A percentile compares a stretch with the other conserved stretches of the same genome.
Evolutionary conservation across 192 early-diverging fungal genomes (phyloP).

Genomic region (Podila minutissima): DNA sequence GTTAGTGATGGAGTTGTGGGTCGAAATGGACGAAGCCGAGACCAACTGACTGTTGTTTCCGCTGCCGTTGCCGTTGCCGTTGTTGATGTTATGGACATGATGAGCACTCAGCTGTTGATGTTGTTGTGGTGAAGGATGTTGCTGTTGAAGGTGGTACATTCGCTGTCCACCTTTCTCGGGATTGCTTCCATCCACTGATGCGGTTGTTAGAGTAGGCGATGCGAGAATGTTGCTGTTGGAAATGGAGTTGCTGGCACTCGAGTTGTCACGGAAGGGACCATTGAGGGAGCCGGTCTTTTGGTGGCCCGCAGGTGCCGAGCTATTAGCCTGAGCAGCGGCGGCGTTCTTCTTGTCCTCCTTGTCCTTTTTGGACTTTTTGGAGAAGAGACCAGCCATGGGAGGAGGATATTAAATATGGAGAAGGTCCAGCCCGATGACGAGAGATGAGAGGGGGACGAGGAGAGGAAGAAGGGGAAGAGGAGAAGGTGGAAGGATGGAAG

Average conservation of each 20-base stretch:
- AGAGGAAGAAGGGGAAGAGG: neutral
- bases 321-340: neutral
- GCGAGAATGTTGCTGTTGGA: conserved; percentile 5
- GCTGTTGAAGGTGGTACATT: conserved; percentile 10
- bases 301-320: conserved; percentile 2
- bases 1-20: conserved; percentile 18
- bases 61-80: conserved; percentile 17
- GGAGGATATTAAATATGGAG: neutral
- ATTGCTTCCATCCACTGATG: neutral
- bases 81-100: conserved; percentile 16
- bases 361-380: conserved; percentile 47
- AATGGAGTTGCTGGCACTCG: conserved; percentile 23
- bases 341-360: conserved; percentile 46
- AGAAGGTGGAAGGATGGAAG: neutral
- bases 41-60: conserved; percentile 3
- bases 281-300: neutral
- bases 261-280: conserved; percentile 26
- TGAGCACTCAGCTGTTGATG: conserved; percentile 5
- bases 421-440: conserved; percentile 1
- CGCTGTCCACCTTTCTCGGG: neutral
- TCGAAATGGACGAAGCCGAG: conserved; percentile 8
- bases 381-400: conserved; percentile 44
- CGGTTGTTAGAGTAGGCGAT: neutral
- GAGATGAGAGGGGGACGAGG: neutral
- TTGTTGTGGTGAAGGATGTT: neutral